Evolutionary conservation across 1,284 basidiomycete genomes (phyloP), one percentile per base, ranked within the genome.

Genomic region (Ceratobasidium theobromae): DNA sequence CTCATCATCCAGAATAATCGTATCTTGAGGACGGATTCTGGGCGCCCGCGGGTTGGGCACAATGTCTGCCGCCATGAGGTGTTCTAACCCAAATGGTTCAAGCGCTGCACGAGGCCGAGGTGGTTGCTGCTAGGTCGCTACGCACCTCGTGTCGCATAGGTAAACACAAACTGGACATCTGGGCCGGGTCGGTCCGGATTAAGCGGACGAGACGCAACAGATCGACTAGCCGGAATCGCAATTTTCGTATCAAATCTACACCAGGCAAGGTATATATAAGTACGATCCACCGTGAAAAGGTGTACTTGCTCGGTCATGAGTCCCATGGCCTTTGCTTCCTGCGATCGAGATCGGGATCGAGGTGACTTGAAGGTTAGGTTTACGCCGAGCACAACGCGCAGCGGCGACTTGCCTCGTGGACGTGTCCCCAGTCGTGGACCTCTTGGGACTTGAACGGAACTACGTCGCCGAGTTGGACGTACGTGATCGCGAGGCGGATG

Each of bases 401-500:
- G 21, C 4, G n/a, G 3, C 3, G 23, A 21, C 41, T n/a, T 16
- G 41, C 46, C 43, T 68, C 67, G 38, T 68, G 67, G 8, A 68
- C 62, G 18, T 41, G 53, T 14, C 67, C 67, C 40, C 64, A 57
- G 3, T 66, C 53, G n/a, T 68, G 21, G 1, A 53, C 46, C 16
- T 65, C 38, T n/a, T 40, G 28, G 16, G 38, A 28, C 38, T 58
- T 58, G 53, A 68, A 48, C 25, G 67, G 45, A 12, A 68, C 67
- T 2, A 58, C 27, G 32, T 12, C 32, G 14, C 67, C 67, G 14
- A 65, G 46, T 38, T 54, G 25, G 16, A 68, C 54, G 23, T 40
- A 65, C 23, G 64, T 68, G 53, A 68, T 68, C 48, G 52, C 62
- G 9, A 68, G n/a, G 4, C 62, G 52, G 21, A 68, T 68, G 9